A percentile compares a stretch with the other conserved stretches of the same genome.
Conservation (phyloP, 1,139 yeast genomes). For the Schwanniomyces etchellsii region DNA sequence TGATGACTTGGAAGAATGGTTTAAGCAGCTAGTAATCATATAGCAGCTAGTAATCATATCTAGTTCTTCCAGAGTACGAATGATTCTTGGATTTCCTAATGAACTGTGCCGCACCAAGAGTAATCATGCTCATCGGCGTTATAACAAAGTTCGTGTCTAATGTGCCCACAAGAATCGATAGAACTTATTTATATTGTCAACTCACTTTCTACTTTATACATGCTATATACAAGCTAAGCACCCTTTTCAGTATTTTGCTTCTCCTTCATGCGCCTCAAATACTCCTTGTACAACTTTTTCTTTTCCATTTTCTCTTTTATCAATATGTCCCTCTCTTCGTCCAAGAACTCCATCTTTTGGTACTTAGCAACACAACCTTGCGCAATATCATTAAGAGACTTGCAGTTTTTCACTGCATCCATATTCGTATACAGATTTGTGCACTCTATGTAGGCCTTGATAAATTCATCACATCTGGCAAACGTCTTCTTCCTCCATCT, state of each 20-base stretch:
- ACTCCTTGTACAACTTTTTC: slow-evolving; percentile 13
- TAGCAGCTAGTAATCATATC: no score
- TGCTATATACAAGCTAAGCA: no score
- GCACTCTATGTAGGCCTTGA: slow-evolving; percentile 42
- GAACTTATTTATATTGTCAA: no score
- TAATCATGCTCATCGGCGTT: no score
- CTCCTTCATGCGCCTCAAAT: slow-evolving; percentile 2
- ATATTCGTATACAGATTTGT: slow-evolving; percentile 43
- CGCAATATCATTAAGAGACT: slow-evolving; percentile 24
- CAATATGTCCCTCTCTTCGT: slow-evolving; percentile 61
- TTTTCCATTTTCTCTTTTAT: slow-evolving; percentile 50
- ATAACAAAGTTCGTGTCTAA: no score
- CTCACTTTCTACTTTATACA: no score
- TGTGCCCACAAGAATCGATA: no score
- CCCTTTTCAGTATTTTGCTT: slow-evolving; percentile 1
- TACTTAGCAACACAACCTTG: slow-evolving; percentile 58
- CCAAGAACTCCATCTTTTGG: slow-evolving; percentile 64
- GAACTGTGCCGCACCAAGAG: no score
- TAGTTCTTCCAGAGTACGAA: no score
- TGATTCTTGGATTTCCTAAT: no score
- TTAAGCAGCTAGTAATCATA: no score
- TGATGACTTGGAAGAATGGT: slow-evolving; percentile 1
- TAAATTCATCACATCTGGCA: slow-evolving; percentile 62
- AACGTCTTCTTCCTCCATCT: slow-evolving; percentile 76
- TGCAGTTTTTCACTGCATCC: slow-evolving; percentile 56